phyloP scores from a whole-genome alignment of 768 basidiomycete genomes.

The Termitomyces eurrhizus region DNA sequence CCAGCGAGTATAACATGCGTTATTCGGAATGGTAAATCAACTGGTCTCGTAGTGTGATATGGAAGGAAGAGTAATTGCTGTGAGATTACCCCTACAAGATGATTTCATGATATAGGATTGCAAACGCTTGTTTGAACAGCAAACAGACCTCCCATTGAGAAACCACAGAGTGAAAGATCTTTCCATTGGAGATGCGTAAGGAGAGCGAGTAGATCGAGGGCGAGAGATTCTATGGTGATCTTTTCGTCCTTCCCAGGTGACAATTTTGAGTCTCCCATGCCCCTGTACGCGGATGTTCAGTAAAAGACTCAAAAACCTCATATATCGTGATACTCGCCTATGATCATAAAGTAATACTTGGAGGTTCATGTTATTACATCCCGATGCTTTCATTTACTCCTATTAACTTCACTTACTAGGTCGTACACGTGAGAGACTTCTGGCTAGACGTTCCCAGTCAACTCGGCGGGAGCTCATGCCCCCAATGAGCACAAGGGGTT shows the following conservation, averaged over 20 bases:
- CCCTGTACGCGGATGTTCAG: slow-evolving; percentile 22
- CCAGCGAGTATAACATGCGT: slow-evolving; percentile 39
- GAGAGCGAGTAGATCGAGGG: slow-evolving; percentile 38
- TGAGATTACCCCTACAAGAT: slow-evolving; percentile 31
- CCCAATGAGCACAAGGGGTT: slow-evolving; percentile 39
- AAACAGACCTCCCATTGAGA: slow-evolving; percentile 47
- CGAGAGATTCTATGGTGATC: slow-evolving; percentile 41
- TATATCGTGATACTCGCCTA: slow-evolving; percentile 9
- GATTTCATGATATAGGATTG: background rate
- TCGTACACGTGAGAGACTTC: slow-evolving; percentile 29
- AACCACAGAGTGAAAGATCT: slow-evolving; percentile 40
- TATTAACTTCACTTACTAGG: slow-evolving; percentile 28
- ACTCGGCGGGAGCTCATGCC: slow-evolving; percentile 37
- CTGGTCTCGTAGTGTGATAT: slow-evolving; percentile 29
- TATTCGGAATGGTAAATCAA: slow-evolving; percentile 33
- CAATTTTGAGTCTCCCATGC: slow-evolving; percentile 42
- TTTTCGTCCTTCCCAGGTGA: slow-evolving; percentile 27
- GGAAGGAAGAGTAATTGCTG: slow-evolving; percentile 46
- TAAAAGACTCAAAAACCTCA: background rate
- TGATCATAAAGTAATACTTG: slow-evolving; percentile 44
- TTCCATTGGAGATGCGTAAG: slow-evolving; percentile 36
- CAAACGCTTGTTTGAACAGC: background rate
- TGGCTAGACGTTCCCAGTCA: slow-evolving; percentile 37
- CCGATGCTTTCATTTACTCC: too few relatives aligned
- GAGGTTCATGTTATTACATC: background rate